Evolutionary conservation across 2,329 filamentous ascomycete species (phyloP).

Genomic region (Pestalotiopsis sp.): DNA sequence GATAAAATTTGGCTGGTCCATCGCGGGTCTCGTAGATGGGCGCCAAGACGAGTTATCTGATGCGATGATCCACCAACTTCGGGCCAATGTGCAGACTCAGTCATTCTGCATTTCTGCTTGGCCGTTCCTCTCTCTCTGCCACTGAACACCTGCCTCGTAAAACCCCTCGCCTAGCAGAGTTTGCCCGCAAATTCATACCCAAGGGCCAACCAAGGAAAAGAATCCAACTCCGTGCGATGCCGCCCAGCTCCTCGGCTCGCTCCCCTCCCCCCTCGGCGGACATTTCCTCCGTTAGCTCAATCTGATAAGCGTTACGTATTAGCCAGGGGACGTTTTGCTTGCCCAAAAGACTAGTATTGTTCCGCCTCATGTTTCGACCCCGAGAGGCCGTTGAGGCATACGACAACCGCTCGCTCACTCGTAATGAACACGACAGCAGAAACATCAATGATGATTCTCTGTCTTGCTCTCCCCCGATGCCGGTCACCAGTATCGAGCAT

Average conservation of each 20-base stretch:
- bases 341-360: not conserved
- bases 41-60: slow-evolving; percentile 7
- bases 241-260: not conserved
- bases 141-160: not conserved
- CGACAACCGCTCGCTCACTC: not conserved
- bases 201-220: not conserved
- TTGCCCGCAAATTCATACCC: not conserved
- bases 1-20: slow-evolving; percentile 8
- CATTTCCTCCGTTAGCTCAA: slow-evolving; percentile 7
- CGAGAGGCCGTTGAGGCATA: not conserved
- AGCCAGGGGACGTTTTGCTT: not conserved
- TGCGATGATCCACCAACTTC: slow-evolving; percentile 4
- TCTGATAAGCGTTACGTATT: slow-evolving; percentile 12
- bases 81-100: slow-evolving; percentile 6
- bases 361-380: not conserved
- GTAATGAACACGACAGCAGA: not conserved
- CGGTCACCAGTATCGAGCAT: not conserved
- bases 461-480: not conserved
- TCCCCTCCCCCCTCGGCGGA: not conserved
- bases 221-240: not conserved
- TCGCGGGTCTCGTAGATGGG: not conserved
- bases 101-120: not conserved
- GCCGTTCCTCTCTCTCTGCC: not conserved
- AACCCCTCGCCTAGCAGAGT: not conserved
- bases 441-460: not conserved